These are phyloP conservation scores for Purpureocillium lavendulum DNA, from an alignment of 2,329 filamentous ascomycete genomes.

Conservation along the genomic window DNA sequence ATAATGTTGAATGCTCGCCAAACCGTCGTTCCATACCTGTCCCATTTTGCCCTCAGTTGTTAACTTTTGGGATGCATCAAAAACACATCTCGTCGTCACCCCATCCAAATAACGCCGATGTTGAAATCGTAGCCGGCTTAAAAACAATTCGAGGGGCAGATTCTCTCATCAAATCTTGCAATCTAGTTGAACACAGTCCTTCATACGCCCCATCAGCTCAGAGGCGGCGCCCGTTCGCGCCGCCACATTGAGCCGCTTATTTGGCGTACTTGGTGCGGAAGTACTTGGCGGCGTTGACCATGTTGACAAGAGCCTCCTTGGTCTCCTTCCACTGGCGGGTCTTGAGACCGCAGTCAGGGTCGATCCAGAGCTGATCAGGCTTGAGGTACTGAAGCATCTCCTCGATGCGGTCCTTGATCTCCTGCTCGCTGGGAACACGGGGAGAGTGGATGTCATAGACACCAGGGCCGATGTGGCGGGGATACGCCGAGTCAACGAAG, in stretches of 20 bases:
- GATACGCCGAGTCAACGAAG: slow-evolving; percentile 95
- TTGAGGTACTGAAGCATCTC: slow-evolving; percentile 98
- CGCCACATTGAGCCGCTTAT: slow-evolving; percentile 24
- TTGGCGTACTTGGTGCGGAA: slow-evolving; percentile 85
- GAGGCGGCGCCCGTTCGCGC: neutral
- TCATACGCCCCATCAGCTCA: neutral
- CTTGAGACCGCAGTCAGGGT: slow-evolving; percentile 99
- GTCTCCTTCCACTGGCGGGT: slow-evolving; percentile 98
- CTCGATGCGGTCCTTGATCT: slow-evolving; percentile 95
- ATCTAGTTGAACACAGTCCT: slow-evolving; percentile 20
- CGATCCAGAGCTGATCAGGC: slow-evolving; percentile 98
- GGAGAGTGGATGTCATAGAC: slow-evolving; percentile 99
- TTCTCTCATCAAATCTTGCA: slow-evolving; percentile 18
- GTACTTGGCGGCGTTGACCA: slow-evolving; percentile 97
- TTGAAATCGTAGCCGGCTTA: slow-evolving; percentile 45
- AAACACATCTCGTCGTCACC: slow-evolving; percentile 25
- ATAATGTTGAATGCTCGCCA: slow-evolving; percentile 31
- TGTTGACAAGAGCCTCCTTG: slow-evolving; percentile 90
- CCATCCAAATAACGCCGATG: slow-evolving; percentile 44
- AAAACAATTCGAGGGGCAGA: slow-evolving; percentile 20
- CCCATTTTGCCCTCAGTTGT: slow-evolving; percentile 18
- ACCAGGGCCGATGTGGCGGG: slow-evolving; percentile 96
- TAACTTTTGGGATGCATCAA: slow-evolving; percentile 26
- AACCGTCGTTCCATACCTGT: slow-evolving; percentile 10
- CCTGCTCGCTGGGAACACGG: slow-evolving; percentile 91